Conservation (phyloP, 768 basidiomycete species). For the Suillus subaureus region DNA sequence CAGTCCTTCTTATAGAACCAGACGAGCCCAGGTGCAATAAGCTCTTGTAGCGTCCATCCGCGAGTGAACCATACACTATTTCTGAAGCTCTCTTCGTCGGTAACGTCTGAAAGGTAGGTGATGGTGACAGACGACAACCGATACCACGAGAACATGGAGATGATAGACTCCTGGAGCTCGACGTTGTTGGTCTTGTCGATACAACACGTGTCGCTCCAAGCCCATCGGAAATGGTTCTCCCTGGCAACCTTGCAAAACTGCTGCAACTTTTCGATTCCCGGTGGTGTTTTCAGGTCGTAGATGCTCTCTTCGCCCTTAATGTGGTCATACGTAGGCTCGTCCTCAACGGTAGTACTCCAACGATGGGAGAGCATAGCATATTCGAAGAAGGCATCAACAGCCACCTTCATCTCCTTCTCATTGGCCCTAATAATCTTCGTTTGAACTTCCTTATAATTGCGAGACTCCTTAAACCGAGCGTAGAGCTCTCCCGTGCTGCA, state of each 20-base stretch:
- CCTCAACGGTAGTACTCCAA: conserved; percentile 2
- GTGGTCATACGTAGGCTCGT: conserved; percentile 4
- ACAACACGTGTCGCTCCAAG: conserved; percentile 27
- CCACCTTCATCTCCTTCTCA: neutral
- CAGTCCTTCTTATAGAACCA: conserved; percentile 9
- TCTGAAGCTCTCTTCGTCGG: neutral
- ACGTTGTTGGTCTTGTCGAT: conserved; percentile 27
- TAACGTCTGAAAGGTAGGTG: conserved; percentile 19
- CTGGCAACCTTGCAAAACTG: conserved; percentile 25
- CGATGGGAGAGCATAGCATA: conserved; percentile 14
- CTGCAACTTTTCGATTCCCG: conserved; percentile 22
- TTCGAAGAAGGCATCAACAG: conserved; percentile 3
- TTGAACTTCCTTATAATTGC: neutral
- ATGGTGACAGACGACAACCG: conserved; percentile 20
- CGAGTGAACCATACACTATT: conserved; percentile 9
- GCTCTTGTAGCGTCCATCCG: conserved; percentile 10
- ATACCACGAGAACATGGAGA: conserved; percentile 32
- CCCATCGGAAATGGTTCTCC: conserved; percentile 16
- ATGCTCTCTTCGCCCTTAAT: neutral
- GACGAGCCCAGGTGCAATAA: conserved; percentile 5
- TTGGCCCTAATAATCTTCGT: neutral
- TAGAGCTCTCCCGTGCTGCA: neutral
- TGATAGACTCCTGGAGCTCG: conserved; percentile 27
- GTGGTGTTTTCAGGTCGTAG: neutral
- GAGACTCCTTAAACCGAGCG: neutral